Evolutionary conservation across 495 filamentous ascomycete species (phyloP), one percentile per base, ranked within the genome.

Genomic region (Aspergillus haitiensis): DNA sequence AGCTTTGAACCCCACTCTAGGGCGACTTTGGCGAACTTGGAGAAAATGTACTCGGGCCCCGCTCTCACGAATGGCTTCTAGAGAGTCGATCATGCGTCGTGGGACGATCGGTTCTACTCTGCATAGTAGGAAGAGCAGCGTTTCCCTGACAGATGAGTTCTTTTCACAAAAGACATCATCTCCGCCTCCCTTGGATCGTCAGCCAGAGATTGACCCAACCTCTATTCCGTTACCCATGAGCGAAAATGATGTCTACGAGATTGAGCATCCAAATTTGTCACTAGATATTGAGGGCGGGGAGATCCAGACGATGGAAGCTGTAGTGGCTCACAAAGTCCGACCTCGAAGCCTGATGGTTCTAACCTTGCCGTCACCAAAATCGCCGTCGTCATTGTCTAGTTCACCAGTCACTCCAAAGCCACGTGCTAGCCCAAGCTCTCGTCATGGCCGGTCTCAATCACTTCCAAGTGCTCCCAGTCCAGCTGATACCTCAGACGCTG

Each of bases 1-100:
- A 59, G 94, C 93, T 5, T 77, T 98, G 56, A 91, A 94, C 68
- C 81, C 90, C 44, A 93, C 90, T 11, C 75, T 99, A 3, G 93
- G 95, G 12, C 80, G 93, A 36, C 74, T 98, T 34, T 99, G 95
- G 95, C 85, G 95, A 65, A 88, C 90, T 34, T 99, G 95, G 95
- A 90, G 93, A 69, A 95, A 96, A 74, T 86, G 86, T 58, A 82
- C 89, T 49, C 75, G 79, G 47, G 59, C 72, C 3, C 69, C 74
- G 8, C 50, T 78, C 15, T 72, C 76, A 10, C 69, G 74, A 35
- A 67, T 74, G 6, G 48, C 76, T 15, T 79, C 77, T 5, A 66
- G 76, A 50, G 79, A 82, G 55, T 82, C 80, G 0, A 67, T 82
- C 52, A 61, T 58, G 6, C 77, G 74, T 48, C 77, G 75, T 40